These are phyloP conservation scores for Ceratocystis alfenasii DNA, from an alignment of 2,329 filamentous ascomycete genomes.

Conservation along the genomic window DNA sequence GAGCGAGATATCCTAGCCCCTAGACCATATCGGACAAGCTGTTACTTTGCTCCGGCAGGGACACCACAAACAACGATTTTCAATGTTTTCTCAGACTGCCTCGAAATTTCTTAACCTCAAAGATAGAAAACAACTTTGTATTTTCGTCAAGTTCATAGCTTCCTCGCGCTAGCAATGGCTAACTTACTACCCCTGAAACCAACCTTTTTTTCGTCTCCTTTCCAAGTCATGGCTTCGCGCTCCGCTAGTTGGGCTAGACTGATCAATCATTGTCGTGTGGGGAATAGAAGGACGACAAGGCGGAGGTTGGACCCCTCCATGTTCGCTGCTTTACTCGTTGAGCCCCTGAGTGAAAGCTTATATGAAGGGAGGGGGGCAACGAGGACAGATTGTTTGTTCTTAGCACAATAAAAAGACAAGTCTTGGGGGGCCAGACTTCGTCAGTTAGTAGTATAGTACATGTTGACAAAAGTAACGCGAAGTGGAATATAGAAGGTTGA, in stretches of 20 bases:
- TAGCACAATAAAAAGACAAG: too few species aligned
- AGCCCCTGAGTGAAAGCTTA: conserved; percentile 6
- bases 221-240: too few species aligned
- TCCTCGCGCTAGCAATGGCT: neutral
- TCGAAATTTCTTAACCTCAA: too few species aligned
- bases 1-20: conserved; percentile 15
- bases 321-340: neutral
- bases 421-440: neutral
- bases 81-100: too few species aligned
- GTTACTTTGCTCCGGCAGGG: neutral
- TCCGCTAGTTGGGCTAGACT: too few species aligned
- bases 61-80: neutral
- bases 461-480: neutral
- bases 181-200: neutral
- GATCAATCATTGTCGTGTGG: neutral
- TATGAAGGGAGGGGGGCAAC: neutral
- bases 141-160: neutral
- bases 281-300: neutral
- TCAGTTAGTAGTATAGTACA: too few species aligned
- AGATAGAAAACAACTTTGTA: neutral
- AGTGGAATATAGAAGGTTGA: neutral
- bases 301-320: neutral
- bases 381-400: conserved; percentile 5
- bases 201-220: neutral
- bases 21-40: conserved; percentile 19